Evolutionary conservation across 495 filamentous ascomycete species (phyloP), one percentile per base, ranked within the genome.

Genomic region (Xylaria nigripes): DNA sequence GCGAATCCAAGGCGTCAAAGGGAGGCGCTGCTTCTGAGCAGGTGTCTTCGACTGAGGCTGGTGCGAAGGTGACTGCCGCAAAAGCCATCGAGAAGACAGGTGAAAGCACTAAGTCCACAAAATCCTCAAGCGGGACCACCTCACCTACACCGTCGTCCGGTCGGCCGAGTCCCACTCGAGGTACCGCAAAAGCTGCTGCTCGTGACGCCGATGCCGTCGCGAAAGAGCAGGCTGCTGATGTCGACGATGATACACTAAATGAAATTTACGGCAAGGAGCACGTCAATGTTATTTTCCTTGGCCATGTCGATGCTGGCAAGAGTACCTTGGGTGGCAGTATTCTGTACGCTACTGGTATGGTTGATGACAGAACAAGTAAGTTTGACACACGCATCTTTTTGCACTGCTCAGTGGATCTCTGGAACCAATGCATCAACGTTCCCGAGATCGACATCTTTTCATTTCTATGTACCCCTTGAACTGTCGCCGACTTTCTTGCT

Each of bases 241-340:
- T 99, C 2, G 93, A 97, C 58, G 89, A 95, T 22, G 86, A 87
- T 41, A 87, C 88, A 0, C 72, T 99, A 54, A 87, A 89, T 66
- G 93, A 97, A 71, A 89, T 99, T 40, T 97, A 97, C 69, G 93
- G 93, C 61, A 96, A 97, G 71, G 93, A 99, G 70, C 93, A 99
- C 65, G 85, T 99, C 57, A 98, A 98, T 68, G 81, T 97, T 46
- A 95, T 98, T 53, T 98, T 98, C 77, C 88, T 98, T 62, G 93
- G 93, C 48, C 93, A 96, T 76, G 93, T 97, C 55, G 93, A 98
- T 71, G 91, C 92, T 54, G 93, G 93, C 61, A 99, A 97, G 74
- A 93, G 87, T 16, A 97, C 93, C 2, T 80, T 99, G 7, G 93
- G 94, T 63, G 93, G 93, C 43, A 83, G 84, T 42, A 93, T 99